Percentiles rank a stretch among this genome's conserved stretches.
Conservation (phyloP, 345 rosid species). For the Balakata baccata region DNA sequence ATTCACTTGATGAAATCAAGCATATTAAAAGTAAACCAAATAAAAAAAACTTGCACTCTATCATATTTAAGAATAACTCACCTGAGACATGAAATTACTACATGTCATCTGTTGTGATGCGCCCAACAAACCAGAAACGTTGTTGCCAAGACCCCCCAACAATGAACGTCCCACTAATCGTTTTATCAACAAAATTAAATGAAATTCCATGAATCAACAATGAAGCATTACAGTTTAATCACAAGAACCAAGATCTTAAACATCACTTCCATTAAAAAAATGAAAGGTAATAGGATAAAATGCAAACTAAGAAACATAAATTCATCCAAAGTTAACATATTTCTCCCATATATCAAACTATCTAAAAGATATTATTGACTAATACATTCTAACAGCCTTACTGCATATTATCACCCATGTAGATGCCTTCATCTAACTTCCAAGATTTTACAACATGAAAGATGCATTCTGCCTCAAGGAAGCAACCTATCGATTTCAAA, state of each 20-base stretch:
- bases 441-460: neutral
- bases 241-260: neutral
- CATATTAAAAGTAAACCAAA: neutral
- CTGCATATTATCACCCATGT: neutral
- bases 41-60: neutral
- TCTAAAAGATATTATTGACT: neutral
- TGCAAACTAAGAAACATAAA: neutral
- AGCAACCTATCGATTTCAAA: neutral
- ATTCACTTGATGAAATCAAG: neutral
- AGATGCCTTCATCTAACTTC: neutral
- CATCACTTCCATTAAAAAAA: neutral
- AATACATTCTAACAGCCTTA: neutral
- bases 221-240: neutral
- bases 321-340: neutral
- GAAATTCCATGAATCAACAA: constrained; percentile 3
- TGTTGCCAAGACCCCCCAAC: constrained; percentile 46
- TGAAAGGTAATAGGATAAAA: neutral
- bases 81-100: constrained; percentile 44
- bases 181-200: neutral
- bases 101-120: constrained; percentile 34
- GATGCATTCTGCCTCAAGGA: neutral
- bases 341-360: neutral
- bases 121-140: constrained; percentile 30
- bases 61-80: constrained; percentile 14
- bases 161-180: constrained; percentile 40